A percentile compares a stretch with the other conserved stretches of the same genome.
Evolutionary conservation across 2,329 filamentous ascomycete species (phyloP).

Genomic region (Monosporascus sp.): DNA sequence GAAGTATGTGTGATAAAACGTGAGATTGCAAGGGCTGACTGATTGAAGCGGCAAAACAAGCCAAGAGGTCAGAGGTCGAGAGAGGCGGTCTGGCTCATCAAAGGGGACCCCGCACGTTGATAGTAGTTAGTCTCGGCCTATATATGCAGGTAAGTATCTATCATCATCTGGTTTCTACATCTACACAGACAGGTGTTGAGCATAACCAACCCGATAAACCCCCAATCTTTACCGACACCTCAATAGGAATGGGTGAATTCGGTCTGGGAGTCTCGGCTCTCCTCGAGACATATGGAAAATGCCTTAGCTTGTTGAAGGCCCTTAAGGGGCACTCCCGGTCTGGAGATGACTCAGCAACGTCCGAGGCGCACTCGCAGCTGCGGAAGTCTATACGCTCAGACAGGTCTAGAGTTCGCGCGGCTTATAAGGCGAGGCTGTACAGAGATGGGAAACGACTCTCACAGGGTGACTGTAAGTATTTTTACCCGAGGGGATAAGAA

Average conservation of each 20-base stretch:
- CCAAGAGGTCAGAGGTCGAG: too few relatives aligned
- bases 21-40: too few relatives aligned
- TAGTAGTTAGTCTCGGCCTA: neutral
- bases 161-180: too few relatives aligned
- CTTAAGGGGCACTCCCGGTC: slow-evolving; percentile 18
- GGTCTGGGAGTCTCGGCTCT: slow-evolving; percentile 39
- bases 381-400: slow-evolving; percentile 34
- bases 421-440: slow-evolving; percentile 37
- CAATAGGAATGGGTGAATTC: slow-evolving; percentile 34
- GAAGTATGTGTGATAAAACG: too few relatives aligned
- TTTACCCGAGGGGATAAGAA: neutral
- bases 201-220: too few relatives aligned
- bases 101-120: neutral
- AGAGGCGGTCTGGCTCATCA: too few relatives aligned
- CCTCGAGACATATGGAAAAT: slow-evolving; percentile 43
- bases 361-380: slow-evolving; percentile 24
- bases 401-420: slow-evolving; percentile 35
- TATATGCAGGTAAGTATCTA: too few relatives aligned
- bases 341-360: slow-evolving; percentile 10
- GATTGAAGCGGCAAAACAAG: too few relatives aligned
- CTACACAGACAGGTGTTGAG: too few relatives aligned
- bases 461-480: slow-evolving; percentile 42
- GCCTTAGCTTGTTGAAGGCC: slow-evolving; percentile 37
- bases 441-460: slow-evolving; percentile 38
- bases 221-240: neutral